A percentile compares a stretch with the other conserved stretches of the same genome.
Conservation (phyloP, 2,329 filamentous ascomycete species). For the Ophiocordyceps australis region DNA sequence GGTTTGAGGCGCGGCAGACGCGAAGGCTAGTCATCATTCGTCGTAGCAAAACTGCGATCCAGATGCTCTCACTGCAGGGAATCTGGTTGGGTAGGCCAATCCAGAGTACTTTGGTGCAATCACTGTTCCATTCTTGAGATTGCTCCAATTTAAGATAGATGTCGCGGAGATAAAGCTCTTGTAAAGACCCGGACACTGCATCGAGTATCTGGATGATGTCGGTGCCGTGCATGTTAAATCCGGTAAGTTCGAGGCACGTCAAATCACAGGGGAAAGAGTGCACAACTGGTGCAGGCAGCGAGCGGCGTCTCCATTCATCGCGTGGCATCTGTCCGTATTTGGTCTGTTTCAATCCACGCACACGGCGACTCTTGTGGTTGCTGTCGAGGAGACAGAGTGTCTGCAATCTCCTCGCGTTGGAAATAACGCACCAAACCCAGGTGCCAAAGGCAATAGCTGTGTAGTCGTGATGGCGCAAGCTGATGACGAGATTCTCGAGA, state of each 20-base stretch:
- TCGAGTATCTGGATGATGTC: conserved; percentile 15
- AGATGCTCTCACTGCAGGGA: conserved; percentile 16
- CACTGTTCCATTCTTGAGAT: conserved; percentile 12
- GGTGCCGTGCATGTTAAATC: conserved; percentile 18
- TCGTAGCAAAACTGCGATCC: conserved; percentile 23
- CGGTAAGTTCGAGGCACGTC: conserved; percentile 23
- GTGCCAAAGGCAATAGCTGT: conserved; percentile 20
- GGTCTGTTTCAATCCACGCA: conserved; percentile 17
- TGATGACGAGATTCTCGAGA: conserved; percentile 26
- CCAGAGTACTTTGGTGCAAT: conserved; percentile 20
- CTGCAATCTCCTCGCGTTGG: conserved; percentile 22
- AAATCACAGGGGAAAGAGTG: conserved; percentile 17
- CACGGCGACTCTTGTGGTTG: conserved; percentile 19
- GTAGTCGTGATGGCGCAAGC: conserved; percentile 24
- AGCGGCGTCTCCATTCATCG: conserved; percentile 20
- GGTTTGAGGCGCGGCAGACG: conserved; percentile 22
- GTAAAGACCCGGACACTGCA: conserved; percentile 18
- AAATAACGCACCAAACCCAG: conserved; percentile 30
- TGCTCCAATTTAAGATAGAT: conserved; percentile 24
- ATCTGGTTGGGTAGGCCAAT: conserved; percentile 23
- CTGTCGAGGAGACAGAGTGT: conserved; percentile 29
- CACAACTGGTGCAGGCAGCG: conserved; percentile 17
- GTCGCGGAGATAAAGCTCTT: conserved; percentile 25
- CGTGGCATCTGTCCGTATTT: conserved; percentile 14
- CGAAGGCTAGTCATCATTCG: conserved; percentile 15